Base-by-base conservation (phyloP, 2,329 filamentous ascomycete genomes). In the Fonsecaea monophora region DNA sequence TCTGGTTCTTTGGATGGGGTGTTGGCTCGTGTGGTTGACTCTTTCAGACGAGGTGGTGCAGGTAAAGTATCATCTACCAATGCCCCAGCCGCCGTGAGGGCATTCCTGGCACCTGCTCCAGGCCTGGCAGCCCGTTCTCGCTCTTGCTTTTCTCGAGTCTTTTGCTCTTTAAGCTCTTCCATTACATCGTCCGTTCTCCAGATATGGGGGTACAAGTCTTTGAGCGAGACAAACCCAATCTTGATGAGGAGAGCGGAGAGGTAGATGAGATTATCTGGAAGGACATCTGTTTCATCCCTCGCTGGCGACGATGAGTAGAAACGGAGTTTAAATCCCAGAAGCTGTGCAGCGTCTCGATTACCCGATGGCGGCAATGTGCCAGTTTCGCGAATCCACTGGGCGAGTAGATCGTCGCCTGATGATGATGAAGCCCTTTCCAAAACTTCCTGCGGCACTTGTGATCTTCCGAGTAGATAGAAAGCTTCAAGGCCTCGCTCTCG, bases 291-390 rank as follows among this genome's bases (percentile, higher is more conserved):
- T 62, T 89, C 85, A 67, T 92, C 88, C 64, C 94, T 87, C 40
- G 90, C 89, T 34, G 89, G 83, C 0, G 92, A 96, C 3, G 69
- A 70, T 48, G 92, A 91, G 76, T 99, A 99, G 78, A 97, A 99
- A 13, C 92, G 91, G 59, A 99, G 86, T 79, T 99, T 99, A 84
- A 99, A 99, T 3, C 95, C 95, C 13, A 99, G 88, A 3, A 99
- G 85, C 77, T 98, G 95, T 35, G 96, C 96, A 0, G 95, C 95
- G 66, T 96, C 92, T 53, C 90, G 88, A 76, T 97, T 99, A 35
- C 96, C 95, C 35, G 86, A 84, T 1, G 94, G 92, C 4, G 94
- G 94, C 3, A 95, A 80, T 0, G 92, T 96, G 64, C 89, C 90
- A 2, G 94, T 97, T 66, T 87, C 83, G 69, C 87, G 85, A 73